Evolutionary conservation across 2,329 filamentous ascomycete genomes (phyloP), one percentile per base, ranked within the genome.

Genomic region (Sclerotinia trifoliorum): DNA sequence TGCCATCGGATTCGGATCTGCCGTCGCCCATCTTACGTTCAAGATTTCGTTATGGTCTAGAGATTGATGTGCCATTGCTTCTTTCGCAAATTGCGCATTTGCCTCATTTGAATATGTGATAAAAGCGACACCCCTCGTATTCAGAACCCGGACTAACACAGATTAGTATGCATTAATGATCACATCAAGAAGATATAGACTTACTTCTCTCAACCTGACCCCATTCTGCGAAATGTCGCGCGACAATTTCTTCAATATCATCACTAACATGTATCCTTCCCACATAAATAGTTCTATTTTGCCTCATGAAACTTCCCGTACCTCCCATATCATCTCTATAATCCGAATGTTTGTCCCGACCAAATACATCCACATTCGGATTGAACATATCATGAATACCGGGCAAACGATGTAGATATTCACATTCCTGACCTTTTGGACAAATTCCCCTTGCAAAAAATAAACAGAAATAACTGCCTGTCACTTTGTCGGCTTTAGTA

Each of bases 291-390:
- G 95, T 99, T 44, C 95, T 85, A 78, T 99, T 99, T 77, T 96
- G 92, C 29, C 95, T 86, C 87, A 94, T 90, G 77, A 99, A 99
- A 70, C 88, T 93, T 35, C 95, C 95, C 2, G 97, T 93, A 72
- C 96, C 96, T 65, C 94, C 94, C 95, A 99, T 98, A 78, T 98
- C 94, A 78, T 98, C 94, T 75, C 94, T 84, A 80, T 97, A 98
- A 77, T 97, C 94, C 71, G 87, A 90, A 76, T 93, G 91, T 81
- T 96, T 97, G 83, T 97, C 94, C 69, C 94, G 86, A 2, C 93
- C 93, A 76, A 99, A 99, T 77, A 93, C 96, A 81, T 99, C 95
- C 26, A 97, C 88, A 74, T 97, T 98, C 1, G 91, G 92, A 70
- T 94, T 95, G 80, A 94, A 97, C 17, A 96, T 84, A 78, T 98